These are phyloP conservation scores for Penicillium lagena DNA, from an alignment of 495 filamentous ascomycete species.

Conservation along the genomic window DNA sequence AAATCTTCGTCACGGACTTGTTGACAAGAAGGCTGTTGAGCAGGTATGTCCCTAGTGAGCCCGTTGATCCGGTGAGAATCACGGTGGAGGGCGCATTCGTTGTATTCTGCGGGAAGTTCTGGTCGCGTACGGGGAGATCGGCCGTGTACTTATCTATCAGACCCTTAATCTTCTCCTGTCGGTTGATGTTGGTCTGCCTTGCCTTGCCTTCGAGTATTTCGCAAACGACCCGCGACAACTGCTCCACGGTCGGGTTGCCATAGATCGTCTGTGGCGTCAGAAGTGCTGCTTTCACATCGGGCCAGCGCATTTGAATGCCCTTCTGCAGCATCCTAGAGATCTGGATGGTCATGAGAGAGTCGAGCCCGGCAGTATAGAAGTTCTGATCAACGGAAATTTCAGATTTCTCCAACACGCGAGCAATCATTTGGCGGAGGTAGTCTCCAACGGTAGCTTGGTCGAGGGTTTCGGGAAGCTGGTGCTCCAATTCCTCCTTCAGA, in stretches of 20 bases:
- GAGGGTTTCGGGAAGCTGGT: constrained; percentile 5
- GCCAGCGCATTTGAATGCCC: constrained; percentile 4
- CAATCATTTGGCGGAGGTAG: constrained; percentile 4
- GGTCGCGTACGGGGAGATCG: constrained; percentile 16
- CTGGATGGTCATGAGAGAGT: constrained; percentile 30
- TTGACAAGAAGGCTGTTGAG: constrained; percentile 36
- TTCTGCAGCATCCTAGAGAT: constrained; percentile 14
- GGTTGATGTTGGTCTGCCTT: constrained; percentile 2
- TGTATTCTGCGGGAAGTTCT: neutral
- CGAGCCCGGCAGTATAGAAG: constrained; percentile 20
- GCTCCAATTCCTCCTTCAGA: constrained; percentile 7
- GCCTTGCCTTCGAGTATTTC: constrained; percentile 11
- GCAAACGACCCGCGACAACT: constrained; percentile 11
- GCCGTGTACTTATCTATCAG: constrained; percentile 14
- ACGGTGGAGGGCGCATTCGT: constrained; percentile 11
- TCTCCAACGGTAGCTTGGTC: constrained; percentile 2
- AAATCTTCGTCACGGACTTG: constrained; percentile 36
- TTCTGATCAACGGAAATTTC: constrained; percentile 11
- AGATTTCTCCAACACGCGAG: constrained; percentile 6
- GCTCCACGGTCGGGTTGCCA: constrained; percentile 20
- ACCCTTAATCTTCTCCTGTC: constrained; percentile 11
- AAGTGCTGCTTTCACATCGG: neutral
- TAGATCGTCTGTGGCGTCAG: constrained; percentile 24
- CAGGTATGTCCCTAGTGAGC: constrained; percentile 51
- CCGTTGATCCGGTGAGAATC: constrained; percentile 53